phyloP scores from a whole-genome alignment of 345 rosid genomes.

The Brassica rapa region DNA sequence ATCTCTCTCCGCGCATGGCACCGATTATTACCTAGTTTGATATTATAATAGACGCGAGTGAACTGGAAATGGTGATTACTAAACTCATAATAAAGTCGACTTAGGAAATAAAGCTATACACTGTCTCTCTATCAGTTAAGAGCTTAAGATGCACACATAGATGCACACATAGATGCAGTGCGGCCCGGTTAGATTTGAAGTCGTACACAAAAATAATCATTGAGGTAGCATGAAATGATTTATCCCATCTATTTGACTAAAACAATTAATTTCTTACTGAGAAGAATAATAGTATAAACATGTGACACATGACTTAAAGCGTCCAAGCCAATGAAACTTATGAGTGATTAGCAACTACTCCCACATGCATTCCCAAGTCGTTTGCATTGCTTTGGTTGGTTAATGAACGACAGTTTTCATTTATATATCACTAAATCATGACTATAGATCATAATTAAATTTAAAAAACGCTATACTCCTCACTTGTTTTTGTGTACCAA shows the following conservation, averaged over 20 bases:
- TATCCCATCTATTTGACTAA: slow-evolving; percentile 27
- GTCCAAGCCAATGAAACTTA: slow-evolving; percentile 19
- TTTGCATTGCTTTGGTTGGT: slow-evolving; percentile 31
- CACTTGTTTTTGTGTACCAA: not conserved
- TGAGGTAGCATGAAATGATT: slow-evolving; percentile 24
- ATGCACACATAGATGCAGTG: not conserved
- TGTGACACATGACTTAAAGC: slow-evolving; percentile 36
- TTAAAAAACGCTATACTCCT: not conserved
- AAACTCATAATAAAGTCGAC: too few relatives aligned
- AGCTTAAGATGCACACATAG: not conserved
- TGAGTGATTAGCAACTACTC: slow-evolving; percentile 22
- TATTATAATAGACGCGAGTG: too few relatives aligned
- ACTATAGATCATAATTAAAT: not conserved
- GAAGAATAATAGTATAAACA: slow-evolving; percentile 27
- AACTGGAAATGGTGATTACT: too few relatives aligned
- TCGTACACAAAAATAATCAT: slow-evolving; percentile 38
- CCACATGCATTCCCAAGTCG: slow-evolving; percentile 36
- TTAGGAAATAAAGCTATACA: not conserved
- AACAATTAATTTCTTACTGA: not conserved
- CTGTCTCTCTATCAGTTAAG: not conserved
- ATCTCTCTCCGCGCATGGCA: too few relatives aligned
- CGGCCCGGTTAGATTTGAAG: not conserved
- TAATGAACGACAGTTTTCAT: slow-evolving; percentile 21
- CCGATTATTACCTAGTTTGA: too few relatives aligned
- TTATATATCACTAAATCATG: slow-evolving; percentile 14